phyloP scores from a whole-genome alignment of 2,329 filamentous ascomycete species.

The Pyrenophora seminiperda region DNA sequence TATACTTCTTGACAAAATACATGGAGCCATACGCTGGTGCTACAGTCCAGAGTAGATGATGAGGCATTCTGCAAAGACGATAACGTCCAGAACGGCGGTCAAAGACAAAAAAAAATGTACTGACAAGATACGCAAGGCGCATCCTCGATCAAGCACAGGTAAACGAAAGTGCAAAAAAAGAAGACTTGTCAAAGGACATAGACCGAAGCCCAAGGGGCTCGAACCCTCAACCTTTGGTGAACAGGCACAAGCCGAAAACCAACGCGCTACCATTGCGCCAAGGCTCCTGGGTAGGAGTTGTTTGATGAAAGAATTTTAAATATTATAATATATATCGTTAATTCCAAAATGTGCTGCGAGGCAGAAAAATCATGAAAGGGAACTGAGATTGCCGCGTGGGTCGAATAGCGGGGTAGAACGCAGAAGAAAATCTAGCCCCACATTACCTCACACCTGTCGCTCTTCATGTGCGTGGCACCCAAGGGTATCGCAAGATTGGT shows the following conservation, averaged over 20 bases:
- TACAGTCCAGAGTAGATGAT: neutral
- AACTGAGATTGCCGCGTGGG: too few relatives aligned
- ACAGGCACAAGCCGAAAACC: conserved; percentile 30
- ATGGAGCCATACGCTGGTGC: neutral
- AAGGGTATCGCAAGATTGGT: too few relatives aligned
- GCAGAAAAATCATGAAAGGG: neutral
- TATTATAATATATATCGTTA: neutral
- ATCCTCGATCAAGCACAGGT: neutral
- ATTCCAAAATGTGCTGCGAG: neutral
- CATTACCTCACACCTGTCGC: too few relatives aligned
- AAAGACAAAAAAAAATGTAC: too few relatives aligned
- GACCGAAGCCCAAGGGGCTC: conserved; percentile 28
- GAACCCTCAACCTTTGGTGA: conserved; percentile 37
- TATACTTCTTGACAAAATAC: neutral
- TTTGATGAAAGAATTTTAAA: neutral
- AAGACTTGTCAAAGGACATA: conserved; percentile 6
- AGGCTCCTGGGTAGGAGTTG: conserved; percentile 14
- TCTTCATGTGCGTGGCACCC: too few relatives aligned
- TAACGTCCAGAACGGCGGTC: neutral
- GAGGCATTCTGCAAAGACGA: neutral
- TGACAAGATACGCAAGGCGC: too few relatives aligned
- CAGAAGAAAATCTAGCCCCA: too few relatives aligned
- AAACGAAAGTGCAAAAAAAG: conserved; percentile 5
- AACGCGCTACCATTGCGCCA: conserved; percentile 40
- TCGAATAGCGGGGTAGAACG: too few relatives aligned